Evolutionary conservation across 768 basidiomycete genomes (phyloP).

Genomic region (Infundibulicybe gibba): DNA sequence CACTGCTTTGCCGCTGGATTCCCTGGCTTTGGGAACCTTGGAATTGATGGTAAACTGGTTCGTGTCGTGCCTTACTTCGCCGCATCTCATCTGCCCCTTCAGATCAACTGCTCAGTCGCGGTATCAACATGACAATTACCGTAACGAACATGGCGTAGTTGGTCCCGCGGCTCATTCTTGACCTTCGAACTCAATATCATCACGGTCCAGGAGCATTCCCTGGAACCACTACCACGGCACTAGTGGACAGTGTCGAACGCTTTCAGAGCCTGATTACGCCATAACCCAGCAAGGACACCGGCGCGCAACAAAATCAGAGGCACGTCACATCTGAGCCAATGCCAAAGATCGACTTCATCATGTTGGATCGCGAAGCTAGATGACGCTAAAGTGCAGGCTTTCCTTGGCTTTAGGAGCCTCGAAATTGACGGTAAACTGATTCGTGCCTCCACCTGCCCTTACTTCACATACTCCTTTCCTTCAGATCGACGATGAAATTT

Average conservation of each 20-base stretch:
- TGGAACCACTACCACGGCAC: not conserved
- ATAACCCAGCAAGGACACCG: too few species aligned
- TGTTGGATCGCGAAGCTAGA: constrained; percentile 95
- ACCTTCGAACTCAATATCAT: constrained; percentile 28
- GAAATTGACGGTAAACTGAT: too few species aligned
- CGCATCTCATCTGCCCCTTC: too few species aligned
- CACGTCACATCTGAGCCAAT: constrained; percentile 90
- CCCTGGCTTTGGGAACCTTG: constrained; percentile 90
- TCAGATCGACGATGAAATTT: constrained; percentile 96
- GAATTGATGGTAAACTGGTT: too few species aligned
- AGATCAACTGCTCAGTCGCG: too few species aligned
- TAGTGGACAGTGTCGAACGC: constrained; percentile 94
- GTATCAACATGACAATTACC: too few species aligned
- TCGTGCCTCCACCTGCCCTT: constrained; percentile 67
- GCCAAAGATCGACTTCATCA: constrained; percentile 92
- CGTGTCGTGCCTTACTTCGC: too few species aligned
- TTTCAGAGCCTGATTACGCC: constrained; percentile 96
- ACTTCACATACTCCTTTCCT: too few species aligned
- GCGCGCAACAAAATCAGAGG: constrained; percentile 95
- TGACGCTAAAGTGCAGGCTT: too few species aligned
- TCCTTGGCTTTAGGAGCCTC: too few species aligned
- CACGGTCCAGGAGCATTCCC: too few species aligned
- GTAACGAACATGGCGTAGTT: constrained; percentile 94
- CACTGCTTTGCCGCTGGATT: constrained; percentile 99
- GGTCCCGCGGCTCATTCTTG: constrained; percentile 90